Conservation (phyloP, 225 moss, liverwort and hornwort genomes). For the Takakia lepidozioides region DNA sequence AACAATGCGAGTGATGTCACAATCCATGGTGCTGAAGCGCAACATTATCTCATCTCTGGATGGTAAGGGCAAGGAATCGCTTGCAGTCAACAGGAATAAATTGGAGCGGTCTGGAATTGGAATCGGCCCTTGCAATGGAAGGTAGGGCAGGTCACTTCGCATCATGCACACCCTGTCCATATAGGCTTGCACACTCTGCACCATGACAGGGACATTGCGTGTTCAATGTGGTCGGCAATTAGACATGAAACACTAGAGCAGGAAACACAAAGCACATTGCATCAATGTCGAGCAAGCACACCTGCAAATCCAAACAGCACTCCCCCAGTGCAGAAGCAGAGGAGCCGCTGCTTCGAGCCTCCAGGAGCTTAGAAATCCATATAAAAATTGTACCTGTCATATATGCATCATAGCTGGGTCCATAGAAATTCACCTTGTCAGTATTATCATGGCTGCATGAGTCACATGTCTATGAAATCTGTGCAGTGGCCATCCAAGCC, state of each 20-base stretch:
- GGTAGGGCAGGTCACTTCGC: slow-evolving; percentile 38
- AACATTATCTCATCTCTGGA: slow-evolving; percentile 38
- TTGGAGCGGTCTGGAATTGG: slow-evolving; percentile 37
- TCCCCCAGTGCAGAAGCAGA: slow-evolving; percentile 9
- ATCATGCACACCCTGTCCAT: slow-evolving; percentile 31
- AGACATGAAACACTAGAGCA: too few relatives aligned
- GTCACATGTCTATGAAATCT: too few relatives aligned
- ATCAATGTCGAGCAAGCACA: too few relatives aligned
- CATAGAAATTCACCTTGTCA: slow-evolving; percentile 8
- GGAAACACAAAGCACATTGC: too few relatives aligned
- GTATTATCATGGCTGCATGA: too few relatives aligned
- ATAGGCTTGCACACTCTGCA: slow-evolving; percentile 30
- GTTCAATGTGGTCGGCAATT: too few relatives aligned
- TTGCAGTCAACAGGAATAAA: slow-evolving; percentile 37
- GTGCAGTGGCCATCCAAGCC: too few relatives aligned
- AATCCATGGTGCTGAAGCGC: slow-evolving; percentile 25
- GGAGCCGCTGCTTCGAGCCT: slow-evolving; percentile 35
- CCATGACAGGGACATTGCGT: too few relatives aligned
- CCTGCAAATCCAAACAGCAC: slow-evolving; percentile 26
- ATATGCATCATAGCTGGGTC: slow-evolving; percentile 77
- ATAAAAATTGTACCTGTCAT: slow-evolving; percentile 79
- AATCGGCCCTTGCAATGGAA: slow-evolving; percentile 42
- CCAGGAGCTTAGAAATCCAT: slow-evolving; percentile 49
- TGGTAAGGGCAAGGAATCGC: slow-evolving; percentile 38
- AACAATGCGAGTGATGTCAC: slow-evolving; percentile 22